Base-by-base conservation (phyloP, 345 rosid genomes). In the Ailanthus altissimus region DNA sequence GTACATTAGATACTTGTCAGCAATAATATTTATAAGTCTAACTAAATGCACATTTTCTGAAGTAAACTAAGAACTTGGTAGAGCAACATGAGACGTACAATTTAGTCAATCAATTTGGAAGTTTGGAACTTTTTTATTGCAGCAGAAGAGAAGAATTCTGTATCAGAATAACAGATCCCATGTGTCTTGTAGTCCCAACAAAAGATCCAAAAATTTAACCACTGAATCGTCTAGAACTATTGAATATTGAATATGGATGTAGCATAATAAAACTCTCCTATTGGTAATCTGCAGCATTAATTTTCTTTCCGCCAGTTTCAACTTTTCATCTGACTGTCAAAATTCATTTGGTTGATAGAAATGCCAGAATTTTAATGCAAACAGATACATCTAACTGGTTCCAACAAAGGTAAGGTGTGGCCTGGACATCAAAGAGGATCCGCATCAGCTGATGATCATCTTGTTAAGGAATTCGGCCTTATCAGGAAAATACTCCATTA, bases 391-490 rank as follows among this genome's bases (percentile, higher is more conserved):
- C 12, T 49, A 32, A 28, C 26, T 16, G 74, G 64, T 36, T 50
- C 28, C 13, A 42, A 49, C 42, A 74, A 49, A 8, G 47, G 23
- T 40, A 9, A 54, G 45, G 21, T 42, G 68, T 50, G 26, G 67
- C 72, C 12, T 18, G 18, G 65, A 53, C 40, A 53, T 40, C 36
- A 51, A 76, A 42, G 7, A 53, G 58, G 47, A 65, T 46, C 51
- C 16, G 47, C 59, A 80, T 93, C 77, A 96, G 91, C 93, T 87
- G 83, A 92, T 90, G 81, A 96, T 89, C 97, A 96, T 92, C 89
- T 92, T 96, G 71, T 84, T 88, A 69, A 90, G 85, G 84, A 84
- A 89, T 26, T 87, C 89, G 15, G 97, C 90, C 78, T 90, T 88
- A 57, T 92, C 94, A 0, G 98, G 99, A 69, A 93, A 92, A 85